phyloP scores from a whole-genome alignment of 306 rosid genomes.

The Ceratonia siliqua region DNA sequence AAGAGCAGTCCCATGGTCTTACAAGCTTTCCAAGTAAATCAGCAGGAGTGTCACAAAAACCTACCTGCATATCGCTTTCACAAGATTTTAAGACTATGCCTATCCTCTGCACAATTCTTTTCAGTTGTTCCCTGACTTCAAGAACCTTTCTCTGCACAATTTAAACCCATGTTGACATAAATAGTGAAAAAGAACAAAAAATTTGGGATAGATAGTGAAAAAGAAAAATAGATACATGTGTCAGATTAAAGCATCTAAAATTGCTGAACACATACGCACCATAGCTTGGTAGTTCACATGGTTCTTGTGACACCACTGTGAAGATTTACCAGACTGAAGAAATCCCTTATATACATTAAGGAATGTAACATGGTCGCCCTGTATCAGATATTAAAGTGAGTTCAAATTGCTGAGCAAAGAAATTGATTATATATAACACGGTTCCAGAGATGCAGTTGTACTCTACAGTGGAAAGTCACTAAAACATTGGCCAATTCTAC shows the following conservation, averaged over 20 bases:
- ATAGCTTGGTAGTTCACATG: slow-evolving; percentile 86
- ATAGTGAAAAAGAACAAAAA: slow-evolving; percentile 20
- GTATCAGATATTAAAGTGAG: slow-evolving; percentile 39
- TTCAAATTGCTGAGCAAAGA: slow-evolving; percentile 13
- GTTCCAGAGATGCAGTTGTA: slow-evolving; percentile 4
- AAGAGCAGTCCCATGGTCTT: not conserved
- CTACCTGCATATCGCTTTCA: slow-evolving; percentile 72
- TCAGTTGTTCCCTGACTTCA: slow-evolving; percentile 91
- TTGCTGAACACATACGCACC: slow-evolving; percentile 57
- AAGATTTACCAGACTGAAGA: slow-evolving; percentile 89
- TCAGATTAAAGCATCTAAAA: not conserved
- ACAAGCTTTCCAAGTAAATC: not conserved
- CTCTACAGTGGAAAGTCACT: slow-evolving; percentile 8
- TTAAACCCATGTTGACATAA: slow-evolving; percentile 35
- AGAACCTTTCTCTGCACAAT: slow-evolving; percentile 73
- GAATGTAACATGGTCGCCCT: slow-evolving; percentile 94
- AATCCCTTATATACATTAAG: slow-evolving; percentile 89
- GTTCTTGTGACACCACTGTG: slow-evolving; percentile 96
- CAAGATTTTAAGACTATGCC: slow-evolving; percentile 77
- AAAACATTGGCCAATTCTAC: not conserved
- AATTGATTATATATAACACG: not conserved
- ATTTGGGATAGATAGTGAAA: no score
- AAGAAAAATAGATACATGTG: slow-evolving; percentile 17
- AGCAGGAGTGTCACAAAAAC: not conserved
- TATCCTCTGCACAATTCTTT: slow-evolving; percentile 78